A percentile compares a stretch with the other conserved stretches of the same genome.
phyloP scores from a whole-genome alignment of 192 early-diverging fungal genomes.

The Backusella mclennaniae region DNA sequence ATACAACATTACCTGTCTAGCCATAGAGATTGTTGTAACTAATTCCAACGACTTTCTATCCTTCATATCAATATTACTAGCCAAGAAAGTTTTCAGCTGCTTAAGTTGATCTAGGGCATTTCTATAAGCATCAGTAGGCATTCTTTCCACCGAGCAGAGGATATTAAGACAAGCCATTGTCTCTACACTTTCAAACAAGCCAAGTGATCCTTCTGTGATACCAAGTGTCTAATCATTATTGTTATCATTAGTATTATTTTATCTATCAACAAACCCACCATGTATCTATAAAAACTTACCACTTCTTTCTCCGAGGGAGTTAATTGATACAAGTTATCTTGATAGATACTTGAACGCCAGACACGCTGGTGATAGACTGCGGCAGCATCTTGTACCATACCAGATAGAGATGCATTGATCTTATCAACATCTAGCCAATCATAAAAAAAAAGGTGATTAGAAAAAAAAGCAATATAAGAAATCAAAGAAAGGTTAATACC shows the following conservation, averaged over 20 bases:
- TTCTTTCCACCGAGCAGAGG: constrained; percentile 29
- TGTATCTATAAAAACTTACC: neutral
- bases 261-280: neutral
- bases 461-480: neutral
- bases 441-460: neutral
- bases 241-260: neutral
- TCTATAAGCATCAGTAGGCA: constrained; percentile 27
- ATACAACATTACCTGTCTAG: constrained; percentile 24
- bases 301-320: constrained; percentile 8
- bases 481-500: neutral
- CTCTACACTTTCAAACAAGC: constrained; percentile 47
- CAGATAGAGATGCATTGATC: constrained; percentile 31
- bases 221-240: constrained; percentile 27
- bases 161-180: constrained; percentile 49
- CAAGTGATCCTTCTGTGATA: constrained; percentile 40
- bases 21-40: constrained; percentile 12
- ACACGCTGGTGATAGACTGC: constrained; percentile 50
- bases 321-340: constrained; percentile 25
- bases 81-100: constrained; percentile 11
- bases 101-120: constrained; percentile 16
- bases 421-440: constrained; percentile 33
- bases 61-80: constrained; percentile 4
- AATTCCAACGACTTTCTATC: constrained; percentile 24
- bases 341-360: constrained; percentile 49
- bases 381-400: constrained; percentile 51